Evolutionary conservation across 1,284 basidiomycete species (phyloP).

Genomic region (Thelephora terrestris): DNA sequence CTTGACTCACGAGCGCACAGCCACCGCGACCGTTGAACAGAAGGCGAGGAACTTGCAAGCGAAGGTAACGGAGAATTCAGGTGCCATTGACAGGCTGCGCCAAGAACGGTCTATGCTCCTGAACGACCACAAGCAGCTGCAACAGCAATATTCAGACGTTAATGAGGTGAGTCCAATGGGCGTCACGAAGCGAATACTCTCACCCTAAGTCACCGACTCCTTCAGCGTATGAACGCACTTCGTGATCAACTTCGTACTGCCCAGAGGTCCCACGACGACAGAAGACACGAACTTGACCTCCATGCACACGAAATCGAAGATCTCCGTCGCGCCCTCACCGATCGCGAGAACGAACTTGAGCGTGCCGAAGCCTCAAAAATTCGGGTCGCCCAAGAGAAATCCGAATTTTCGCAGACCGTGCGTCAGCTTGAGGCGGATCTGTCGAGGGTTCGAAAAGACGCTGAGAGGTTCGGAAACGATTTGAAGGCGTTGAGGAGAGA

Average conservation of each 20-base stretch:
- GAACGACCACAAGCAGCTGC: conserved; percentile 59
- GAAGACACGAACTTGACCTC: conserved; percentile 62
- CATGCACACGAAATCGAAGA: conserved; percentile 65
- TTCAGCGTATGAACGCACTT: conserved; percentile 48
- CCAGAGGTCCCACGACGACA: conserved; percentile 59
- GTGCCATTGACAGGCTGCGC: conserved; percentile 60
- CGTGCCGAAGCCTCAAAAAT: conserved; percentile 49
- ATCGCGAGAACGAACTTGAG: conserved; percentile 55
- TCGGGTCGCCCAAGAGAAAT: conserved; percentile 50
- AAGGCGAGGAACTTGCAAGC: conserved; percentile 55
- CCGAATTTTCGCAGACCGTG: conserved; percentile 51
- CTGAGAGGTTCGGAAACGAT: conserved; percentile 67
- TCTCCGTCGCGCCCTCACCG: conserved; percentile 49
- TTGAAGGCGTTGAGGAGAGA: conserved; percentile 53
- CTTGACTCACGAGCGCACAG: conserved; percentile 23
- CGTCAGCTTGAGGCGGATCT: conserved; percentile 59
- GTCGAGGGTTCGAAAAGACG: conserved; percentile 57
- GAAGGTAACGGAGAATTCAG: conserved; percentile 53
- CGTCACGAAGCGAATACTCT: neutral
- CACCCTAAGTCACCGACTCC: conserved; percentile 3
- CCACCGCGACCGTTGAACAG: conserved; percentile 54
- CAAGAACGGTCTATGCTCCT: conserved; percentile 61
- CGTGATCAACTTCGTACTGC: conserved; percentile 48
- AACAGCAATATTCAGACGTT: conserved; percentile 49
- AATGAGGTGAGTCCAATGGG: conserved; percentile 42